Evolutionary conservation across 2,329 filamentous ascomycete genomes (phyloP), one percentile per base, ranked within the genome.

Genomic region (Cyphellophora europaea): DNA sequence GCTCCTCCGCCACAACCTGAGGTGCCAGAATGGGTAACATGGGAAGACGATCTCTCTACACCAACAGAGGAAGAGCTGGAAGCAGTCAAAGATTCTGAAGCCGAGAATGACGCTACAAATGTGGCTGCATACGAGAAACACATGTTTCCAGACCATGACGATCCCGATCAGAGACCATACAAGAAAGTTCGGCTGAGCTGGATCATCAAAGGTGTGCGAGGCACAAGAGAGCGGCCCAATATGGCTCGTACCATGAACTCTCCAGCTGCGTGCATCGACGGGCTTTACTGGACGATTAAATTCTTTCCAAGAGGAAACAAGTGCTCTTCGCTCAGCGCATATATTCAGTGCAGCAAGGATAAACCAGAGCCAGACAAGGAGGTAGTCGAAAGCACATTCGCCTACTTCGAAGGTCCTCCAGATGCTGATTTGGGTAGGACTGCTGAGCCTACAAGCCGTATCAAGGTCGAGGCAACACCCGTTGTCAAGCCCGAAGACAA

Each of bases 241-340:
- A 65, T 65, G 27, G 66, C 69, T 23, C 62, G 67, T 27, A 59
- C 78, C 43, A 74, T 78, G 66, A 68, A 67, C 18, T 79, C 75
- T 5, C 70, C 66, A 0, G 51, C 65, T 5, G 68, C 73, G 8
- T 65, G 56, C 16, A 60, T 79, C 37, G 75, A 72, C 13, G 74
- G 71, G 13, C 68, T 72, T 41, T 74, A 77, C 50, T 79, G 74
- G 74, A 73, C 69, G 36, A 72, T 79, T 58, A 79, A 79, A 52
- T 73, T 78, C 50, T 78, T 74, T 45, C 75, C 75, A 2, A 66
- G 66, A 29, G 75, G 75, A 13, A 76, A 78, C 48, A 67, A 71
- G 43, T 67, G 69, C 2, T 65, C 69, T 25, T 71, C 71, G 19
- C 51, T 78, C 34, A 77, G 73, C 44, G 62, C 77, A 15, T 79